Evolutionary conservation across 169 alveolate species (phyloP), one percentile per base, ranked within the genome.

Genomic region (Eimeria acervulina): DNA sequence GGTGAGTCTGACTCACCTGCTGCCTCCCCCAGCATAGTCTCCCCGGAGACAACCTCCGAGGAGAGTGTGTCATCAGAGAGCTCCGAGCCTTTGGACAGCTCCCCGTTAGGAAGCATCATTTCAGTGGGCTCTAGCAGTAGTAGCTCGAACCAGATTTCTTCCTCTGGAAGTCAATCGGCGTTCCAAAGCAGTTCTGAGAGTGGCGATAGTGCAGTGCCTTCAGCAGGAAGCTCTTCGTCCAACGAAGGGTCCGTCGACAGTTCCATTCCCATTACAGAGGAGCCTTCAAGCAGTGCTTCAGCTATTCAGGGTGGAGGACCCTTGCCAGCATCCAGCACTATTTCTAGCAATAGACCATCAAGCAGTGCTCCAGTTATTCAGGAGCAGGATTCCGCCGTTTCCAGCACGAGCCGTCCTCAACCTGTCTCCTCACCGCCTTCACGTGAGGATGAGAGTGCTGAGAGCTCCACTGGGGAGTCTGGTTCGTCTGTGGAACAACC

Each of bases 31-130:
- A 17, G 26, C 8, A 28, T 13, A 31, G 61, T 40, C 38, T 23
- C 66, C 87, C 42, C 87, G 3, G 36, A 36, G 23, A 28, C 78
- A 28, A 40, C 3, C 0, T 28, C 78, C 42, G 47, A 31, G 51
- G 81, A 17, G 28, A 70, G 47, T 36, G 44, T 36, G 38, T 31
- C 81, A 31, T 70, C 81, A 70, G 81, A 28, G 13, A 36, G 51
- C n/a, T n/a, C 78, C 38, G 51, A 33, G 47, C 81, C 81, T 33
- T 33, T 70, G 81, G 89, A 0, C 12, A 78, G 89, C 40, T 78
- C 89, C 40, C 89, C 68, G 23, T 21, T 78, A 40, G 87, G 87
- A 12, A 76, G 87, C 63, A 40, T 40, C 87, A 76, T 76, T 42
- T 38, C 87, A 4, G 87, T 76, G 36, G 13, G 63, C 87, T 42